These are phyloP conservation scores for Carex littledalei DNA, from an alignment of 176 grass and related monocot species.

Conservation along the genomic window DNA sequence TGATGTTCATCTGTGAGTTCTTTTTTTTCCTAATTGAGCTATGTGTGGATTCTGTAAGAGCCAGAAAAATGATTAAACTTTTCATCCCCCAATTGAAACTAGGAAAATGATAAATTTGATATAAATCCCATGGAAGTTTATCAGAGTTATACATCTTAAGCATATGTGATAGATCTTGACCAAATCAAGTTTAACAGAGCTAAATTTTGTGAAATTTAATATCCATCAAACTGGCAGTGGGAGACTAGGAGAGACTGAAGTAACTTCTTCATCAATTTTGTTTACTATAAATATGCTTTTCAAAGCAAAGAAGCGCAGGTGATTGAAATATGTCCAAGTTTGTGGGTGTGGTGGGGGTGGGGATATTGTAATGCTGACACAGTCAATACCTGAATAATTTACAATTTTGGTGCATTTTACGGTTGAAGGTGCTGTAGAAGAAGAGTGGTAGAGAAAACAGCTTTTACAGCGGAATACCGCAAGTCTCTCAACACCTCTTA, in stretches of 20 bases:
- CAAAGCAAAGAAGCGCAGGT: neutral
- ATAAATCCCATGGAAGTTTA: neutral
- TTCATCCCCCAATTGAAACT: neutral
- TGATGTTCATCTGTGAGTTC: neutral
- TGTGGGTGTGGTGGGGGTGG: neutral
- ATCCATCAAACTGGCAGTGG: neutral
- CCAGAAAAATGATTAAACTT: neutral
- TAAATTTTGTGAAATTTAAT: neutral
- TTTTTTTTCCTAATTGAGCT: conserved; percentile 14
- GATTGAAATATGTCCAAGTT: neutral
- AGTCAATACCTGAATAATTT: neutral
- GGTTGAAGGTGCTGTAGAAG: neutral
- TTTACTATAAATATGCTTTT: neutral
- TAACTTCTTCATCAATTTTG: neutral
- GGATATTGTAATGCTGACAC: neutral
- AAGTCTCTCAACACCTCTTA: conserved; percentile 21
- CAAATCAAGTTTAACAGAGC: neutral
- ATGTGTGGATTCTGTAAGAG: neutral
- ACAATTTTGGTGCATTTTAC: neutral
- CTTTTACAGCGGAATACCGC: neutral
- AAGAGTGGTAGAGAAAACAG: conserved; percentile 4
- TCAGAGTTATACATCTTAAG: neutral
- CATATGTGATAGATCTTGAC: neutral
- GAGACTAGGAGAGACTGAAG: neutral
- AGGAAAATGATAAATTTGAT: neutral